Base-by-base conservation (phyloP, 345 rosid species). In the Linum tenue region DNA sequence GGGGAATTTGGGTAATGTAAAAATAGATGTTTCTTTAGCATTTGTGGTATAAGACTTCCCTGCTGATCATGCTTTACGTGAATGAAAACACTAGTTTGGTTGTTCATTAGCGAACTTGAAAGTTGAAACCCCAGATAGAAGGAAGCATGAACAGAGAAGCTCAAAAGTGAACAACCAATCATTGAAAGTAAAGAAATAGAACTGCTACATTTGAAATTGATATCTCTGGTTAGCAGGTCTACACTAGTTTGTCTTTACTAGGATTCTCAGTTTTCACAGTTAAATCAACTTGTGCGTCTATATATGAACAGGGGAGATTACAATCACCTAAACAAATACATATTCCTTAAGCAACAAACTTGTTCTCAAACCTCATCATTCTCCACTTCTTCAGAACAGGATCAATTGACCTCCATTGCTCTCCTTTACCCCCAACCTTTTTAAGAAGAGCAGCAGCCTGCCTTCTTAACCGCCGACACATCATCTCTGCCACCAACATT, bases 341-440 rank as follows among this genome's bases (percentile, higher is more conserved):
- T 17, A 40, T 56, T 56, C 6, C 38, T 40, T 11, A n/a, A 40
- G 37, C 50, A 40, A 62, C 39, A 56, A 37, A 22, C 59, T 41
- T 60, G 57, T 11, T 59, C 51, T 10, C 38, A 48, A 57, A 37
- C 39, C 16, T 37, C 35, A 22, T 22, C 12, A 39, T 12, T 41
- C 41, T 57, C 64, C 17, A 11, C 3, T 5, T 67, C 59, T 2
- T 55, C 22, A 22, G 51, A 59, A 60, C 9, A 10, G 39, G 37
- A 67, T 17, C 53, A 48, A 56, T 8, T 67, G 39, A 65, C 43
- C n/a, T 64, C 63, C 61, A 37, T 62, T 55, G 51, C 37, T 62
- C 43, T 62, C 12, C 62, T 67, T 41, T 3, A 62, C 55, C 35
- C 59, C 35, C 35, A 39, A 31, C 31, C 31, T 22, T 22, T 5